Evolutionary conservation across 2,329 filamentous ascomycete genomes (phyloP), one percentile per base, ranked within the genome.

Genomic region (Xylaria sp.): DNA sequence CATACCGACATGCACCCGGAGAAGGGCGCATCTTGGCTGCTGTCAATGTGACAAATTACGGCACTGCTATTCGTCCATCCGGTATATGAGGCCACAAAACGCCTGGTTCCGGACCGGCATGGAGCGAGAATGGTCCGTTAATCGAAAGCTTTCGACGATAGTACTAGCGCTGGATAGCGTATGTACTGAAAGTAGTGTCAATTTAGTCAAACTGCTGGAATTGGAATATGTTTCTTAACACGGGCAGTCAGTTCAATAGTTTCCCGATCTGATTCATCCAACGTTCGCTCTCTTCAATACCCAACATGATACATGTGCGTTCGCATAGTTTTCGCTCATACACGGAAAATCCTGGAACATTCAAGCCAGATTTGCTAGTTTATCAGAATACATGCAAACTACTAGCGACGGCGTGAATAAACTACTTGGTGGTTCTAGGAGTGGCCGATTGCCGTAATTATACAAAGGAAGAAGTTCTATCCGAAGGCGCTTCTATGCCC

Each of bases 11-110:
- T 34, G 43, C 52, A 45, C 34, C 20, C 45, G 36, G 20, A 25
- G 48, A 55, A 62, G 59, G 53, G 53, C 59, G 64, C 45, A 45
- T 58, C 39, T 62, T 58, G 55, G 61, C 53, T 43, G 20, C 39
- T 48, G 30, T 50, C 25, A 57, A 30, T n/a, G 7, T 53, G 55
- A 52, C 43, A 41, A 61, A 57, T 48, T 18, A 25, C 23, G 28
- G n/a, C 48, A 45, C 20, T 20, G 13, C 20, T n/a, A 61, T 60
- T 60, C 41, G 32, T 30, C 48, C 25, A 57, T 30, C 18, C 20
- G 2, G 61, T 57, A 30, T 41, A 30, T 41, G 36, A 58, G 23
- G 23, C 20, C 39, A 45, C 28, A 15, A 30, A 32, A 6, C 23
- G 6, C 45, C 36, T 23, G 36, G 12, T 43, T 63, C 61, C 18